Base-by-base conservation (phyloP, 139 green algal species). In the Closterium sp. region DNA sequence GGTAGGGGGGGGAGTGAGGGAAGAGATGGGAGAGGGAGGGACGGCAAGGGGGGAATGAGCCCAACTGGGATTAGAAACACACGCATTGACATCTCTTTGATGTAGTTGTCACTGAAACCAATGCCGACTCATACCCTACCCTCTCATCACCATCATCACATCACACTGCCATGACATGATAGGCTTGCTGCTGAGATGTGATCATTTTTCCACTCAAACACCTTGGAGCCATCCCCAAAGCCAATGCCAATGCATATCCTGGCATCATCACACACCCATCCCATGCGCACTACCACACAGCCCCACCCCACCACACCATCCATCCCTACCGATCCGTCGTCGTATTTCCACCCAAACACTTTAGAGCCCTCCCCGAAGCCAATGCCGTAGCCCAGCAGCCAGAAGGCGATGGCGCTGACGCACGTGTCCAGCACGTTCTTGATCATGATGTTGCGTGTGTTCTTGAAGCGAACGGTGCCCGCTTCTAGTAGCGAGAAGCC, bases 401-500 rank as follows among this genome's bases (percentile, higher is more conserved):
- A 93, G 55, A 93, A 93, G 81, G 90, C 90, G 0, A 94, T 94
- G 28, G 91, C 91, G 35, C 90, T 92, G 2, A 94, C 69, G 33
- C 91, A 94, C 33, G 91, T 89, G 85, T 94, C 91, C 85, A 94
- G 88, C 31, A 94, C 91, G 87, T 94, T 94, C 90, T 94, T 94
- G 12, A 94, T 93, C 91, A 94, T 94, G 64, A 94, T 94, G 43
- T 94, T 94, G 21, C 91, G 91, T 12, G 91, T 94, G 90, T 94
- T 94, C 90, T 94, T 94, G 16, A 76, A 91, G 0, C 91, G 90
- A 0, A 94, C 91, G 5, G 90, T 94, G 28, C 91, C 91, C 10
- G 91, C 84, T 64, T 94, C 91, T 16, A 94, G n/a, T 7, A 94
- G 28, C 4, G 91, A 89, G 64, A 94, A 94, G 3, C 91, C 91